Evolutionary conservation across 345 rosid species (phyloP), one percentile per base, ranked within the genome.

Genomic region (Sonneratia alba): DNA sequence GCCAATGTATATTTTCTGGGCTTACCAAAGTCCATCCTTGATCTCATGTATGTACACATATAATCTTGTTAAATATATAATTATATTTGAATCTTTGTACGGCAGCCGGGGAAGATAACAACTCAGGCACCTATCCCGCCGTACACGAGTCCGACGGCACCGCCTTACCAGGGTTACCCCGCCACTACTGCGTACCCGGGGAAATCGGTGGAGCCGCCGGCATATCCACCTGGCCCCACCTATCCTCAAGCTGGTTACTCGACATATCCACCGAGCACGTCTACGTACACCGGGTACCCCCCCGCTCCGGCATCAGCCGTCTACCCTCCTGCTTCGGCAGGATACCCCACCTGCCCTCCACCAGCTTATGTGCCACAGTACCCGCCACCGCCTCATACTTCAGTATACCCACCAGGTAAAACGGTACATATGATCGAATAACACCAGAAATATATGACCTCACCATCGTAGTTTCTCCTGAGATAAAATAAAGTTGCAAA

Each of bases 301-400:
- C 34, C 42, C 10, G 51, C 53, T 11, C 66, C 67, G 24, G 36
- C 53, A 34, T 11, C 66, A 27, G 37, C 66, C 14, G 38, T 12
- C 21, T 59, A 61, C 16, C 32, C 45, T 14, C 56, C 71, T 1
- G n/a, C 81, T 2, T 75, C 42, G 7, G 72, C 75, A 12, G 66
- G 66, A 14, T 62, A 62, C 27, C 51, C 67, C 4, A 16, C 67
- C 36, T 38, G 63, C 32, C 42, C 42, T 14, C 55, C 71, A 1
- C 32, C 81, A 0, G 72, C 75, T 36, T 73, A 74, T 74, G 72
- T 71, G 61, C 73, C 70, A 3, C 66, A 27, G 21, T 68, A 72
- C 55, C 72, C 73, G 38, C 71, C 32, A n/a, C 70, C 68, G 21
- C 78, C 73, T 18, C 32, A 73, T 65, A 42, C 59, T 24, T 67